A percentile compares a stretch with the other conserved stretches of the same genome.
Evolutionary conservation across 495 filamentous ascomycete genomes (phyloP).

Genomic region (Daldinia vernicosa): DNA sequence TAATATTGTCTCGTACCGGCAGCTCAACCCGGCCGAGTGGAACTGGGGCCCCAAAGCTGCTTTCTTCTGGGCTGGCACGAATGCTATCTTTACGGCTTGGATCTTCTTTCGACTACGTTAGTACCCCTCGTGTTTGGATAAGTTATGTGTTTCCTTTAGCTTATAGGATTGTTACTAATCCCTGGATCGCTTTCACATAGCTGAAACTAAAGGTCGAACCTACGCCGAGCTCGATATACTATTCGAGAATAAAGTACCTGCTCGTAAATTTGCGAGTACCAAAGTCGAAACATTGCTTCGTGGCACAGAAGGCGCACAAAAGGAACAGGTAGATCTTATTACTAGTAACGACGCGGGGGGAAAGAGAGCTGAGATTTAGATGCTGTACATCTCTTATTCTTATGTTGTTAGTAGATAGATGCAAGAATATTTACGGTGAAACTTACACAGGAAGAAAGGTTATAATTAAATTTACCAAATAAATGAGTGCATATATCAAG

Average conservation of each 20-base stretch:
- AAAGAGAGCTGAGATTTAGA: constrained; percentile 2
- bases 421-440: not conserved
- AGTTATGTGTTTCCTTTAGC: not conserved
- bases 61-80: constrained; percentile 66
- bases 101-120: constrained; percentile 54
- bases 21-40: constrained; percentile 60
- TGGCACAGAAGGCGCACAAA: constrained; percentile 45
- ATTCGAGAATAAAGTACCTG: constrained; percentile 60
- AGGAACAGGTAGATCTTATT: constrained; percentile 40
- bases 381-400: not conserved
- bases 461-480: not conserved
- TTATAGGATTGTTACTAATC: not conserved
- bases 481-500: not conserved
- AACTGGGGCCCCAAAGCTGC: constrained; percentile 61
- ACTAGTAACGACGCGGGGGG: not conserved
- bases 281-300: constrained; percentile 44
- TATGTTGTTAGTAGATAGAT: not conserved
- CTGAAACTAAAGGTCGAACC: constrained; percentile 60
- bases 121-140: constrained; percentile 31
- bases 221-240: constrained; percentile 67
- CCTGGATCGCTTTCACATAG: constrained; percentile 4
- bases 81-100: constrained; percentile 54
- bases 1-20: constrained; percentile 58
- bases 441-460: not conserved
- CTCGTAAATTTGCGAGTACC: constrained; percentile 56